A percentile compares a stretch with the other conserved stretches of the same genome.
phyloP scores from a whole-genome alignment of 495 filamentous ascomycete genomes.

The Glonium stellatum region DNA sequence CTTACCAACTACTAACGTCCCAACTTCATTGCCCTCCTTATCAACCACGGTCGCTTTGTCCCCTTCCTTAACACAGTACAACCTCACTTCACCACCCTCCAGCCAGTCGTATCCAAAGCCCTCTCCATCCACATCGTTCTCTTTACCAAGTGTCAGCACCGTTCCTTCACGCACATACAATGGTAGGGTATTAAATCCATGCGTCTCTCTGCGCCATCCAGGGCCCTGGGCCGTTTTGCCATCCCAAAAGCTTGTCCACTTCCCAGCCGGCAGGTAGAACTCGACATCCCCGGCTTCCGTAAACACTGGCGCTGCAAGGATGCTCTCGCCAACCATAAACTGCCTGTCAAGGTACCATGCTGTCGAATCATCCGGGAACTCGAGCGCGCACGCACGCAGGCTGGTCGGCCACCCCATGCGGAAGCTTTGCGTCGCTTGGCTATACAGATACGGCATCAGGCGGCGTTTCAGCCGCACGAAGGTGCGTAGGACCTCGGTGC shows the following conservation, averaged over 20 bases:
- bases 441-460: conserved; percentile 34
- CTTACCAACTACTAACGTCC: conserved; percentile 12
- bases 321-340: conserved; percentile 31
- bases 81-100: conserved; percentile 19
- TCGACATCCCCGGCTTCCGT: conserved; percentile 48
- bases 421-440: conserved; percentile 27
- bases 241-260: conserved; percentile 69
- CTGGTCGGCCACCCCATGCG: conserved; percentile 31
- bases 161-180: conserved; percentile 29
- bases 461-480: conserved; percentile 29
- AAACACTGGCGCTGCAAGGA: conserved; percentile 33
- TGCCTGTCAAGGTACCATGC: conserved; percentile 30
- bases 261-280: conserved; percentile 74
- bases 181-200: conserved; percentile 25
- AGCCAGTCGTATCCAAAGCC: conserved; percentile 29
- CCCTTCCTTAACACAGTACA: conserved; percentile 24
- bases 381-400: conserved; percentile 28
- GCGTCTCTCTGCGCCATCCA: conserved; percentile 28
- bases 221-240: conserved; percentile 49
- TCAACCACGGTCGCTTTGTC: conserved; percentile 23
- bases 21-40: conserved; percentile 14
- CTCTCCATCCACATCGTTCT: conserved; percentile 19
- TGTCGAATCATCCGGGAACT: conserved; percentile 33
- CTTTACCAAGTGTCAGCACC: conserved; percentile 27
- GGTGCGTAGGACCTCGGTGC: conserved; percentile 27